Evolutionary conservation across 2,329 filamentous ascomycete species (phyloP).

Genomic region (Pseudopithomyces maydicus): DNA sequence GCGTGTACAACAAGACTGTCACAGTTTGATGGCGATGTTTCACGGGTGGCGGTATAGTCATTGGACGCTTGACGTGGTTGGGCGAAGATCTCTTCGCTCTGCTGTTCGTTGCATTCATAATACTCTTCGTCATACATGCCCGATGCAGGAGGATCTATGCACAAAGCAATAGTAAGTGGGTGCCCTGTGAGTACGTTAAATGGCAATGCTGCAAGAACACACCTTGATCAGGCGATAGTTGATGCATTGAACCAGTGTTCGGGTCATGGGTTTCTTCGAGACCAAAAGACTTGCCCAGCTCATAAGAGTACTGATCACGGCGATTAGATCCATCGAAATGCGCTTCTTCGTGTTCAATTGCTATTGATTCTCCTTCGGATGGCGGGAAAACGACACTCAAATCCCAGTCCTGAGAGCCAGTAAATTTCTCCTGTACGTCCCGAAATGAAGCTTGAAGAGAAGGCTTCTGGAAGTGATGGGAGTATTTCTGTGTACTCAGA

Average conservation of each 20-base stretch:
- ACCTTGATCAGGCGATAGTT: constrained; percentile 8
- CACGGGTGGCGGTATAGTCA: not conserved
- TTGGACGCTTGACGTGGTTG: not conserved
- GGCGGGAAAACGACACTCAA: constrained; percentile 12
- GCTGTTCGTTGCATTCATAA: not conserved
- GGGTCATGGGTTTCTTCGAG: not conserved
- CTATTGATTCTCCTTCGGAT: constrained; percentile 3
- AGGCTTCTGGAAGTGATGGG: not conserved
- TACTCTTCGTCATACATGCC: constrained; percentile 10
- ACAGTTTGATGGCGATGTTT: not conserved
- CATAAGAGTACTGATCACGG: constrained; percentile 6
- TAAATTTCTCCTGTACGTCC: constrained; percentile 2
- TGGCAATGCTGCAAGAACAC: not conserved
- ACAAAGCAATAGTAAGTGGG: not conserved
- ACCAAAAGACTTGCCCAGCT: not conserved
- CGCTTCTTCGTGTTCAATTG: constrained; percentile 14
- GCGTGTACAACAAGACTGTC: not conserved
- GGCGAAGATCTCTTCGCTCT: not conserved
- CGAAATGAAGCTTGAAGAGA: not conserved
- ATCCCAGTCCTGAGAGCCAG: constrained; percentile 2
- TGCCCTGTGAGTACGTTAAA: not conserved
- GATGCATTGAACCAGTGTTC: constrained; percentile 9
- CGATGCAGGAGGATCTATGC: constrained; percentile 7
- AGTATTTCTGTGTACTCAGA: not conserved
- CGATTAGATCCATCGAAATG: not conserved